These are phyloP conservation scores for Luffa aegyptiaca DNA, from an alignment of 306 rosid genomes.

Conservation along the genomic window DNA sequence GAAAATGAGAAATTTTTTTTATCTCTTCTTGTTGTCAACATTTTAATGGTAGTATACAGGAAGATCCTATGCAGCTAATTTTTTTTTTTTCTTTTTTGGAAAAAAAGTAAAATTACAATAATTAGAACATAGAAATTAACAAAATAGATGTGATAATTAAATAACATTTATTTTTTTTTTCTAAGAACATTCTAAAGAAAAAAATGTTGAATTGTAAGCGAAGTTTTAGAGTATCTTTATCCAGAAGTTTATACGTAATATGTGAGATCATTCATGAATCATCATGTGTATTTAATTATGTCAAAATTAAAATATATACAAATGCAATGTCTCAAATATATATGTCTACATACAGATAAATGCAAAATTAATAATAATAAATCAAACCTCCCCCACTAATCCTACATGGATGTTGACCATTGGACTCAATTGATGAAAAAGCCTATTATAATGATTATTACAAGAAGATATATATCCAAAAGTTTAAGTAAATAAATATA, in stretches of 20 bases:
- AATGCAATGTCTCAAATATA: neutral
- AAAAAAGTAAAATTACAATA: too few species aligned
- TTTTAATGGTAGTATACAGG: too few species aligned
- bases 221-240: neutral
- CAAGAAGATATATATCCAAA: neutral
- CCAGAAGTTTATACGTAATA: neutral
- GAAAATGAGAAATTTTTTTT: too few species aligned
- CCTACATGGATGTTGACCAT: neutral
- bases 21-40: too few species aligned
- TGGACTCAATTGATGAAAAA: neutral
- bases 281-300: neutral
- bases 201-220: neutral
- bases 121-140: too few species aligned
- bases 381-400: neutral
- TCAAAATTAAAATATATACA: neutral
- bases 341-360: neutral
- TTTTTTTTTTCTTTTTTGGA: too few species aligned
- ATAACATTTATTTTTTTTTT: neutral
- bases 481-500: too few species aligned
- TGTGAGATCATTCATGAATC: neutral
- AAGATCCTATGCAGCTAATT: too few species aligned
- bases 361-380: neutral
- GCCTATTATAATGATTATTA: neutral
- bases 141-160: neutral
- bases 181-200: neutral